Base-by-base conservation (phyloP, 371 early-diverging fungal genomes). In the Catenaria anguillulae region DNA sequence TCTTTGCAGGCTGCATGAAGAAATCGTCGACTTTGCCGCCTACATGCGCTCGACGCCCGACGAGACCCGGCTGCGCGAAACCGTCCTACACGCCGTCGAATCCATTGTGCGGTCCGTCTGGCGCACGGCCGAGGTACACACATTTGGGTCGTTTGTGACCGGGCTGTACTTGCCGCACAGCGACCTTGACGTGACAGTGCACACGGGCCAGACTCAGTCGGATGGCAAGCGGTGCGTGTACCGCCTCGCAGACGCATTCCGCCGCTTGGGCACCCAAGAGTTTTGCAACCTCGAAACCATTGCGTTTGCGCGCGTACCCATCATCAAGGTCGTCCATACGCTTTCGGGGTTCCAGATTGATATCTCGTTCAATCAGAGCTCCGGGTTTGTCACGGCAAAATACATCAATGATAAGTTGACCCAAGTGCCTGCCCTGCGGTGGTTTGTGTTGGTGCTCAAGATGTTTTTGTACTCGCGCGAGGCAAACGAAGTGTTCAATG, bases 91-190 rank as follows among this genome's bases (percentile, higher is more conserved):
- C 23, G 73, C 86, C 21, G 71, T 93, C 34, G 69, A 71, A 61
- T 36, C 65, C 10, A 70, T 76, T 0, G 73, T 90, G 26, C 33
- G 62, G 8, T 45, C 66, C 0, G 36, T 67, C 5, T 80, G 73
- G 67, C 59, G 67, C 0, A 62, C 68, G 6, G 77, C 81, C 0
- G 62, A 66, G 35, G 78, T 88, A 5, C 45, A 72, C 2, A 81
- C 86, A 4, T 95, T 92, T 80, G 97, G 97, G 2, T 87, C 88
- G 61, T 94, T 84, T 63, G 78, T 79, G 4, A 92, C 96, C 0
- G 73, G 73, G 34, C 68, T 94, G 13, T 97, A 88, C 71, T 73
- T 97, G 34, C 93, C 93, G 0, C 73, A 80, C 54, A 82, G 90
- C 68, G 92, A 93, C 69, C 76, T 93, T 40, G 93, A 93, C 73